Percentiles rank a stretch among this genome's conserved stretches.
Conservation (phyloP, 208 protist genomes). For the Wallacemonas sp. region DNA sequence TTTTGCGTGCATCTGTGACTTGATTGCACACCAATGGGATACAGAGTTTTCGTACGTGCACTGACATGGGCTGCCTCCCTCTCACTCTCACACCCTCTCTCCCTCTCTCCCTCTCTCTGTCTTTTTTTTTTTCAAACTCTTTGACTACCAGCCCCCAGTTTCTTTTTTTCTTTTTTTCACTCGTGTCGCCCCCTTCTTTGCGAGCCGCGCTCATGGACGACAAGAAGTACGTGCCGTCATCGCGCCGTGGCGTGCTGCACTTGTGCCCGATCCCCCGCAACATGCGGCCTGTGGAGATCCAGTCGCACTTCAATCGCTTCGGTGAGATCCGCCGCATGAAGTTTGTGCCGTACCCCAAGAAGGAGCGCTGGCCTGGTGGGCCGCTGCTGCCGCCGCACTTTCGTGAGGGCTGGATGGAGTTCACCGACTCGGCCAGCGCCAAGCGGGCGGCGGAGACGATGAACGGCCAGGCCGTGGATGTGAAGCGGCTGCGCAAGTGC, state of each 20-base stretch:
- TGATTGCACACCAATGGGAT: too few species aligned
- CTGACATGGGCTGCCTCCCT: too few species aligned
- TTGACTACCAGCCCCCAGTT: too few species aligned
- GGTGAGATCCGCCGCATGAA: conserved; percentile 68
- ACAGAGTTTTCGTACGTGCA: too few species aligned
- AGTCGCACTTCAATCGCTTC: conserved; percentile 67
- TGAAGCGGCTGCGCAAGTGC: conserved; percentile 65
- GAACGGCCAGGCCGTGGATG: conserved; percentile 65
- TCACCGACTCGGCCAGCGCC: conserved; percentile 47
- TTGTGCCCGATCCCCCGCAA: conserved; percentile 74
- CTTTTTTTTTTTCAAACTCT: too few species aligned
- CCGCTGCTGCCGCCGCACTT: conserved; percentile 73
- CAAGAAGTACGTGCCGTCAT: conserved; percentile 34
- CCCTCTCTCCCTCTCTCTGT: too few species aligned
- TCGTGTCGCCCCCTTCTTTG: not conserved
- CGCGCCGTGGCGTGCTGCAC: conserved; percentile 72
- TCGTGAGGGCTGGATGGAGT: conserved; percentile 83
- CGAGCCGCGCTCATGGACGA: conserved; percentile 13
- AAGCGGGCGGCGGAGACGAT: conserved; percentile 42
- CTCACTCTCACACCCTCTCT: too few species aligned
- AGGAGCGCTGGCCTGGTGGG: conserved; percentile 65
- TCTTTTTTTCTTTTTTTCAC: conserved; percentile 10
- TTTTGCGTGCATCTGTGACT: too few species aligned
- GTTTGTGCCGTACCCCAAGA: conserved; percentile 80
- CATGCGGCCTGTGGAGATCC: conserved; percentile 79